Conservation (phyloP, 1,139 yeast genomes). For the Taiozyma onychis region DNA sequence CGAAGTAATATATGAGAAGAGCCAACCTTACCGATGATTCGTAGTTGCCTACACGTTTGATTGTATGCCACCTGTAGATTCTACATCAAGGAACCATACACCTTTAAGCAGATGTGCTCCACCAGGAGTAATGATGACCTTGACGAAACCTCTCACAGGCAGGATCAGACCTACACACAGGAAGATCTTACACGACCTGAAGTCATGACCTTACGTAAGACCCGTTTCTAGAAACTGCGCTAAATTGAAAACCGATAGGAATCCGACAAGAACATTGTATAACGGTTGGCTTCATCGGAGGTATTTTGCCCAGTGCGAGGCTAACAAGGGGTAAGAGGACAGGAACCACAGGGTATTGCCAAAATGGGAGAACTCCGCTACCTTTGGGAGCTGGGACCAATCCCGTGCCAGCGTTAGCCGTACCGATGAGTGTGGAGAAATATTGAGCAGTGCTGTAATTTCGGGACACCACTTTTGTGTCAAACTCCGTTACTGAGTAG, state of each 20-base stretch:
- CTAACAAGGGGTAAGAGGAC: too few species aligned
- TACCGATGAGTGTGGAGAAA: background rate
- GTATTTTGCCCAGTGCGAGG: background rate
- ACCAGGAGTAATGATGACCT: background rate
- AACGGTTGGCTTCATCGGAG: too few species aligned
- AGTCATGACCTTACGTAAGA: background rate
- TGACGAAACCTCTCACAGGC: too few species aligned
- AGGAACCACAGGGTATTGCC: background rate
- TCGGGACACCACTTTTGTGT: background rate
- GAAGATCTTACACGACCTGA: background rate
- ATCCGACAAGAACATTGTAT: background rate
- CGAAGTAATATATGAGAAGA: background rate
- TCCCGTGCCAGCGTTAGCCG: background rate
- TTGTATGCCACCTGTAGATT: too few species aligned
- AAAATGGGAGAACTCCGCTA: background rate
- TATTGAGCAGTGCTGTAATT: background rate
- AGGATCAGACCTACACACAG: background rate
- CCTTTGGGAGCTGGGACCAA: too few species aligned
- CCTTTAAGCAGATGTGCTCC: background rate
- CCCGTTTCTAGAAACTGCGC: background rate
- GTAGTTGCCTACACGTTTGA: too few species aligned
- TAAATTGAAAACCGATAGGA: background rate
- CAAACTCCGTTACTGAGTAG: background rate
- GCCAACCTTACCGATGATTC: background rate
- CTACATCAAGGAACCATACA: too few species aligned